A percentile compares a stretch with the other conserved stretches of the same genome.
These are phyloP conservation scores for Corymbia citriodora DNA, from an alignment of 441 rosid species.

Conservation along the genomic window DNA sequence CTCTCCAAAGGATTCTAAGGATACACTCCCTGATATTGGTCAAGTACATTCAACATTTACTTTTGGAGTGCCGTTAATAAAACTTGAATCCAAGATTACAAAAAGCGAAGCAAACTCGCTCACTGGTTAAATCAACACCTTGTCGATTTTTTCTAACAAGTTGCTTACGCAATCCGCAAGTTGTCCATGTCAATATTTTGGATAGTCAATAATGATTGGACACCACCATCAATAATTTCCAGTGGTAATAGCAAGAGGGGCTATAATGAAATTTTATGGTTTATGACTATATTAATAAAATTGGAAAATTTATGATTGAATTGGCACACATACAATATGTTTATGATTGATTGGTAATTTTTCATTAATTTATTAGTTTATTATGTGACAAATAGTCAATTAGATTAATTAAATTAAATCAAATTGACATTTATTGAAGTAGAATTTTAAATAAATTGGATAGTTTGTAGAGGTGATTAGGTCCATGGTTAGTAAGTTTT, in stretches of 20 bases:
- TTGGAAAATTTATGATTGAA: too few species aligned
- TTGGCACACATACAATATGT: too few species aligned
- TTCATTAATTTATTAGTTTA: not conserved
- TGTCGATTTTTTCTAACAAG: not conserved
- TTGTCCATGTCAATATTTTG: not conserved
- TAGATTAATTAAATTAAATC: not conserved
- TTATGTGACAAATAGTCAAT: not conserved
- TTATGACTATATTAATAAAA: too few species aligned
- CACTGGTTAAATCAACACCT: not conserved
- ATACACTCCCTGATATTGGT: not conserved
- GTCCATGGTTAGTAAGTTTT: too few species aligned
- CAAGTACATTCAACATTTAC: not conserved
- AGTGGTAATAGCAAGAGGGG: not conserved
- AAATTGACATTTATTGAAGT: not conserved
- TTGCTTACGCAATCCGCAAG: fast-evolving
- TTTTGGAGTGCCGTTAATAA: not conserved
- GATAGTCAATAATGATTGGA: too few species aligned
- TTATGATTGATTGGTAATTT: not conserved
- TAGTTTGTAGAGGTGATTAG: too few species aligned
- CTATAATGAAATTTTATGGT: not conserved
- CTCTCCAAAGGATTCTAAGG: not conserved
- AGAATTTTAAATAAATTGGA: not conserved
- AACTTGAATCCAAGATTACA: not conserved
- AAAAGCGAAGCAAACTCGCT: not conserved
- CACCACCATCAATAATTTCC: not conserved